Evolutionary conservation across 139 green algal genomes (phyloP).

Genomic region (Tetradesmus lagerheimii): DNA sequence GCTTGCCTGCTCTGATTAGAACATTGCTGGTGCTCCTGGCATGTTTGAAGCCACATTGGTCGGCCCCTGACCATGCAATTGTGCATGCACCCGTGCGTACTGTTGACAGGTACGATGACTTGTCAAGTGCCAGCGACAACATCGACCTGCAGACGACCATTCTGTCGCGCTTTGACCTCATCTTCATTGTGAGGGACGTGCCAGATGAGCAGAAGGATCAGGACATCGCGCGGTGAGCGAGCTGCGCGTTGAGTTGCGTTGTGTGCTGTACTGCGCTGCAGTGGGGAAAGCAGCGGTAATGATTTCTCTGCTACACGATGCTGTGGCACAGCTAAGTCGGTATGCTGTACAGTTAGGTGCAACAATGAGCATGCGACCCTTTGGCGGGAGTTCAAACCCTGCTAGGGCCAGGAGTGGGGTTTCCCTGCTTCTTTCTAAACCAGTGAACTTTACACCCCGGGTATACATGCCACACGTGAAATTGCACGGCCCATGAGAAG

Average conservation of each 20-base stretch:
- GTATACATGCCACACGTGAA: too few relatives aligned
- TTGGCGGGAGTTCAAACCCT: too few relatives aligned
- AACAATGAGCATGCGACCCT: too few relatives aligned
- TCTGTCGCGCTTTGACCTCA: slow-evolving; percentile 98
- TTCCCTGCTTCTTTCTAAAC: too few relatives aligned
- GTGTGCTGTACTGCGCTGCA: neutral
- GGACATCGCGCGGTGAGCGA: slow-evolving; percentile 75
- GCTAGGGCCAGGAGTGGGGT: too few relatives aligned
- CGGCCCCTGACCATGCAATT: neutral
- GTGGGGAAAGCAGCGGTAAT: too few relatives aligned
- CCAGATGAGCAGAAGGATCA: slow-evolving; percentile 76
- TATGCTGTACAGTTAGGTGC: neutral
- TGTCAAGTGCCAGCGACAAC: slow-evolving; percentile 94
- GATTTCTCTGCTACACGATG: too few relatives aligned
- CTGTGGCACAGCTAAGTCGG: too few relatives aligned
- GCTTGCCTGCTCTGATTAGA: too few relatives aligned
- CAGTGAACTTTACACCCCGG: too few relatives aligned
- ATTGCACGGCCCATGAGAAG: too few relatives aligned
- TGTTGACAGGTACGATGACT: slow-evolving; percentile 84
- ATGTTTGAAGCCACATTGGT: neutral
- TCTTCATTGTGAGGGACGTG: slow-evolving; percentile 99
- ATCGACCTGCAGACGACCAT: slow-evolving; percentile 99
- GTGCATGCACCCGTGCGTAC: neutral
- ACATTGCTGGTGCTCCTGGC: neutral
- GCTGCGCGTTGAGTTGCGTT: neutral